Percentiles rank a stretch among this genome's conserved stretches.
phyloP scores from a whole-genome alignment of 371 early-diverging fungal genomes.

The Paramicrosporidium saccamoebae region DNA sequence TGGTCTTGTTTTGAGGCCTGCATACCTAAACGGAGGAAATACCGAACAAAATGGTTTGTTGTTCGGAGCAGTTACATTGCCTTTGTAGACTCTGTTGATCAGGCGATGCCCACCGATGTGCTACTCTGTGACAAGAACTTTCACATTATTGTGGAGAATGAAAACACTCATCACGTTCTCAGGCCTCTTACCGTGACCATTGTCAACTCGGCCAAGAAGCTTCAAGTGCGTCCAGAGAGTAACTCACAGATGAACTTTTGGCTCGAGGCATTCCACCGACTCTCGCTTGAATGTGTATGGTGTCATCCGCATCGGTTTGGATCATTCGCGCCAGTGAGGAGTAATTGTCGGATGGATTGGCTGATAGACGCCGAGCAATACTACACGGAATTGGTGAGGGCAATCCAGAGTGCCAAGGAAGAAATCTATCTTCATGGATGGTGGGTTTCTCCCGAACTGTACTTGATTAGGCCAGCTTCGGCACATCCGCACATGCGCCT shows the following conservation, averaged over 20 bases:
- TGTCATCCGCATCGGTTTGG: conserved; percentile 23
- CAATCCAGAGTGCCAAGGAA: conserved; percentile 27
- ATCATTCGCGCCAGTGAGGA: conserved; percentile 46
- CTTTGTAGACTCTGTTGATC: conserved; percentile 6
- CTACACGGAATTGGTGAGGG: conserved; percentile 37
- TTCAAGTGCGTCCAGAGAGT: conserved; percentile 26
- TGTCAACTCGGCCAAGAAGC: conserved; percentile 15
- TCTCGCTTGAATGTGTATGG: conserved; percentile 27
- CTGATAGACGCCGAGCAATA: conserved; percentile 56
- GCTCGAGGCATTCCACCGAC: conserved; percentile 15
- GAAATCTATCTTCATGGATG: conserved; percentile 62
- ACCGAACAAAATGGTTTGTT: conserved; percentile 31
- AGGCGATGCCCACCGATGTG: conserved; percentile 21
- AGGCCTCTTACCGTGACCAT: conserved; percentile 12
- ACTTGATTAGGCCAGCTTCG: conserved; percentile 34
- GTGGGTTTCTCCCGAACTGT: conserved; percentile 61
- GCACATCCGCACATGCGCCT: conserved; percentile 35
- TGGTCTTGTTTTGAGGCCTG: no score
- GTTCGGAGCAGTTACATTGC: conserved; percentile 32
- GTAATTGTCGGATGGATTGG: conserved; percentile 19
- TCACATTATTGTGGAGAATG: conserved; percentile 12
- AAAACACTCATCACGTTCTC: conserved; percentile 12
- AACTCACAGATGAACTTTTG: conserved; percentile 22
- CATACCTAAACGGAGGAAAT: no score
- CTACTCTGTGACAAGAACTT: conserved; percentile 26